A percentile compares a stretch with the other conserved stretches of the same genome.
Evolutionary conservation across 108 stramenopile species (phyloP).

Genomic region (Cyclostephanos invisitatus): DNA sequence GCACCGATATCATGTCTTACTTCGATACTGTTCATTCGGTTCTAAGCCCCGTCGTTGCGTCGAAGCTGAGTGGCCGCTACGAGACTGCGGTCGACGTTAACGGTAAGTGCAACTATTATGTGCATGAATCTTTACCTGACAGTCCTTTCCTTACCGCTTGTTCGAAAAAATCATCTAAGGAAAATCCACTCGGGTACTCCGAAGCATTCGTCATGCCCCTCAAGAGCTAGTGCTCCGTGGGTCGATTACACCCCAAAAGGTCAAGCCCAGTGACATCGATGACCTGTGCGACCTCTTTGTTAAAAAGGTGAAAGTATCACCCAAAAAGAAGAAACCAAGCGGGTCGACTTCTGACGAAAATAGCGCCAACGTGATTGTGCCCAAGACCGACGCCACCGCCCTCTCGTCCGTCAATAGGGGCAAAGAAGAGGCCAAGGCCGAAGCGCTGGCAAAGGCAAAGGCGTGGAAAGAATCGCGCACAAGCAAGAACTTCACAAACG

Average conservation of each 20-base stretch:
- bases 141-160: not conserved
- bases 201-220: conserved; percentile 9
- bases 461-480: not conserved
- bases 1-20: not conserved
- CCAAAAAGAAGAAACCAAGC: conserved; percentile 4
- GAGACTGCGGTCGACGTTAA: conserved; percentile 13
- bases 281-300: conserved; percentile 7
- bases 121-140: not conserved
- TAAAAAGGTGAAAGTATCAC: not conserved
- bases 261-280: conserved; percentile 1
- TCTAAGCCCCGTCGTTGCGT: conserved; percentile 8
- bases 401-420: not conserved
- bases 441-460: not conserved
- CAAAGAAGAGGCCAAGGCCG: not conserved
- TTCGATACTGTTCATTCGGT: conserved; percentile 4
- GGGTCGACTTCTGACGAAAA: not conserved
- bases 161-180: not conserved
- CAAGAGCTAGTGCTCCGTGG: conserved; percentile 1
- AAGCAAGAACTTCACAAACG: not conserved
- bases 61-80: conserved; percentile 17
- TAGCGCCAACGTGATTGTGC: not conserved
- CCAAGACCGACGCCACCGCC: not conserved
- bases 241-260: not conserved
- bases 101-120: not conserved
- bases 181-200: not conserved